A percentile compares a stretch with the other conserved stretches of the same genome.
These are phyloP conservation scores for Eucalyptus lansdowneana DNA, from an alignment of 345 rosid species.

Conservation along the genomic window DNA sequence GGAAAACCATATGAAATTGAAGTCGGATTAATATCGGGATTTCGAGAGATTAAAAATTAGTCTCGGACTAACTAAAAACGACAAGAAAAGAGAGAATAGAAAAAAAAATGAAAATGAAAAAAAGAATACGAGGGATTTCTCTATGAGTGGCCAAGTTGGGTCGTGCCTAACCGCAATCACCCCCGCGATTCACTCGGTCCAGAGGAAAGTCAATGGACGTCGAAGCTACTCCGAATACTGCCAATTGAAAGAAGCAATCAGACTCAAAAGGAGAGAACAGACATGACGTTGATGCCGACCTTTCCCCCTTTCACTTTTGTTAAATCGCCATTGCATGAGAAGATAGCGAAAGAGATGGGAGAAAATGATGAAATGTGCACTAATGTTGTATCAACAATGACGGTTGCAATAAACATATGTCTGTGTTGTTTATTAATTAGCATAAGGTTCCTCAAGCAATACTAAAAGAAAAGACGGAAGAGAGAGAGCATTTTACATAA, in stretches of 20 bases:
- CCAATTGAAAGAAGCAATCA: background rate
- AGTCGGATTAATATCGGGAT: background rate
- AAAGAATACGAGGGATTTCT: background rate
- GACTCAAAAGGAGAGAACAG: background rate
- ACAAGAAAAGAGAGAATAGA: background rate
- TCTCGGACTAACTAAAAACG: background rate
- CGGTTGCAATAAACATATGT: background rate
- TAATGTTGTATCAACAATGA: background rate
- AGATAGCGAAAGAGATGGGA: background rate
- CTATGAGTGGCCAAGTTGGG: background rate
- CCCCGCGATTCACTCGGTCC: background rate
- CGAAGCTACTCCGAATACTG: background rate
- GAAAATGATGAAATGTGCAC: background rate
- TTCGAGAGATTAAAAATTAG: background rate
- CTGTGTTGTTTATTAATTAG: background rate
- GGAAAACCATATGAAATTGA: background rate
- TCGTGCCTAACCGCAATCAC: background rate
- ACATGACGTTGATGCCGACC: background rate
- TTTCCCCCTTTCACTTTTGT: background rate
- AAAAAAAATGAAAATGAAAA: background rate
- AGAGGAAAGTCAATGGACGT: background rate
- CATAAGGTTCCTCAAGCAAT: background rate
- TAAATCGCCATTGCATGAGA: background rate
- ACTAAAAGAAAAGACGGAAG: background rate
- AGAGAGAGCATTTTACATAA: background rate